These are phyloP conservation scores for Neurospora sp. DNA, from an alignment of 2,329 filamentous ascomycete species.

Conservation along the genomic window DNA sequence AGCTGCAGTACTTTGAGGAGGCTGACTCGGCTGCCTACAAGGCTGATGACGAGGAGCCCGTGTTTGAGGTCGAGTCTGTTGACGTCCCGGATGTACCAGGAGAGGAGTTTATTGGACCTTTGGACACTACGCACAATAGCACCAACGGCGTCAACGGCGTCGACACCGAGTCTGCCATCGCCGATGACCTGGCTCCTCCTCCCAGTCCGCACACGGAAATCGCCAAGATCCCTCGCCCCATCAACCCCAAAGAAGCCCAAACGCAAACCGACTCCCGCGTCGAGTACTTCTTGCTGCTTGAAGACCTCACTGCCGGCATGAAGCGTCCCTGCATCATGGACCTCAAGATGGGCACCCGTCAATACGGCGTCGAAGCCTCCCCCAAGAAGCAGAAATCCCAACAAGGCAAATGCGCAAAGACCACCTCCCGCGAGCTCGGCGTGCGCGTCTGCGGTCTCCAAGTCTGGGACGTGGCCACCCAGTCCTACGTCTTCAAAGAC, in stretches of 20 bases:
- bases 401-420: constrained; percentile 81
- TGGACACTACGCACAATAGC: not conserved
- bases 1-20: constrained; percentile 83
- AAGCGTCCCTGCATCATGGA: constrained; percentile 93
- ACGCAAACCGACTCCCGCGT: constrained; percentile 55
- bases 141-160: constrained; percentile 3
- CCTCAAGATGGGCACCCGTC: constrained; percentile 95
- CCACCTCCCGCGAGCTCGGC: constrained; percentile 82
- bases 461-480: constrained; percentile 78
- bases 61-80: constrained; percentile 7
- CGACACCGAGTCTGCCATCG: constrained; percentile 26
- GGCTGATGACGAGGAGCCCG: constrained; percentile 47
- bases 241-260: constrained; percentile 71
- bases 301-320: constrained; percentile 95
- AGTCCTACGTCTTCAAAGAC: constrained; percentile 90
- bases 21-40: constrained; percentile 76
- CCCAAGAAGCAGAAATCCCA: constrained; percentile 92
- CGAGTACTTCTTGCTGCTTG: constrained; percentile 85
- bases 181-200: constrained; percentile 19
- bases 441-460: constrained; percentile 94
- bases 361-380: constrained; percentile 86
- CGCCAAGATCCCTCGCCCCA: constrained; percentile 44
- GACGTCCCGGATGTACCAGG: not conserved
- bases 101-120: not conserved
- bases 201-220: constrained; percentile 21